Conservation (phyloP, 2,329 filamentous ascomycete species). For the Aureobasidium vineae region DNA sequence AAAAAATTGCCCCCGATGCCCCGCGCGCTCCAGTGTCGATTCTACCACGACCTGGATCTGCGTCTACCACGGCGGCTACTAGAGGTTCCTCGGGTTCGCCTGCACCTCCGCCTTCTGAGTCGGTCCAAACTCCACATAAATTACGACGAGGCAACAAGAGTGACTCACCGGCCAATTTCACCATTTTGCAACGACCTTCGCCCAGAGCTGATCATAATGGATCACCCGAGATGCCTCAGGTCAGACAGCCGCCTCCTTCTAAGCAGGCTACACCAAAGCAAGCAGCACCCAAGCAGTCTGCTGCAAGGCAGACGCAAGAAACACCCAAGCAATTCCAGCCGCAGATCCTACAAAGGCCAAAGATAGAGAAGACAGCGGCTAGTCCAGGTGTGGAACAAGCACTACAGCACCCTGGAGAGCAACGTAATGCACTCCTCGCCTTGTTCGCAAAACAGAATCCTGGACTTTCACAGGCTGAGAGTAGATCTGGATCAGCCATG, state of each 20-base stretch:
- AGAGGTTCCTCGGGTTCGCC: background rate
- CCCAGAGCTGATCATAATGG: slow-evolving; percentile 17
- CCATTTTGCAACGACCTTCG: slow-evolving; percentile 30
- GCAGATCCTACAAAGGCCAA: slow-evolving; percentile 36
- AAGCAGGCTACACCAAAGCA: slow-evolving; percentile 15
- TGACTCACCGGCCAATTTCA: slow-evolving; percentile 25
- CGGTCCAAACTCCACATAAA: slow-evolving; percentile 22
- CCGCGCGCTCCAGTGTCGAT: slow-evolving; percentile 26
- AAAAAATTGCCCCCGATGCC: background rate
- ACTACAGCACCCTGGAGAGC: slow-evolving; percentile 6
- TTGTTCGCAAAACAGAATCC: slow-evolving; percentile 27
- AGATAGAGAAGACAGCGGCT: slow-evolving; percentile 25
- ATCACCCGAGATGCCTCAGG: slow-evolving; percentile 26
- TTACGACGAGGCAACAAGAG: slow-evolving; percentile 27
- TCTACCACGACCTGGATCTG: slow-evolving; percentile 27
- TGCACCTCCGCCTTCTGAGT: slow-evolving; percentile 31
- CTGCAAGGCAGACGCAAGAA: slow-evolving; percentile 29
- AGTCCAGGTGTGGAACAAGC: background rate
- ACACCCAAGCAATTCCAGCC: slow-evolving; percentile 33
- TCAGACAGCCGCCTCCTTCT: slow-evolving; percentile 20
- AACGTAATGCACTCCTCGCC: slow-evolving; percentile 28
- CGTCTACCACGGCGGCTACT: slow-evolving; percentile 7
- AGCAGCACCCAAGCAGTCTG: slow-evolving; percentile 26
- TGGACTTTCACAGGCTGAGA: slow-evolving; percentile 22
- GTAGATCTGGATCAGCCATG: slow-evolving; percentile 15